A percentile compares a stretch with the other conserved stretches of the same genome.
phyloP scores from a whole-genome alignment of 768 basidiomycete genomes.

The Daedaleopsis nitida region DNA sequence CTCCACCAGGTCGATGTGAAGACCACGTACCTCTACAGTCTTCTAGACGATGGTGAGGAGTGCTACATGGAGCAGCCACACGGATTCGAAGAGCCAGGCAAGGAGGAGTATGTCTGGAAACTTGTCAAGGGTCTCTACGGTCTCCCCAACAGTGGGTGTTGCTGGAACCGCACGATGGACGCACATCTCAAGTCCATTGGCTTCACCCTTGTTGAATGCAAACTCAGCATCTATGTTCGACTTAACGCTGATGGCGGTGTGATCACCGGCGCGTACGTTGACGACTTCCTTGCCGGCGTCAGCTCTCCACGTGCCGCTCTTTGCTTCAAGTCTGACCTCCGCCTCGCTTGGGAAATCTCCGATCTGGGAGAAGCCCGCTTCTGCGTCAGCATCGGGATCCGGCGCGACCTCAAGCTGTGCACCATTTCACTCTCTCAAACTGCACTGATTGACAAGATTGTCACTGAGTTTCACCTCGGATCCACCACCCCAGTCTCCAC shows the following conservation, averaged over 20 bases:
- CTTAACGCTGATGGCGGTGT: background rate
- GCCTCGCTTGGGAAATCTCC: slow-evolving; percentile 32
- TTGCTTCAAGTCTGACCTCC: slow-evolving; percentile 32
- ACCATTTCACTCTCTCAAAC: slow-evolving; percentile 25
- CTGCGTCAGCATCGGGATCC: slow-evolving; percentile 40
- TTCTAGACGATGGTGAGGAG: slow-evolving; percentile 26
- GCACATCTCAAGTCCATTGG: slow-evolving; percentile 6
- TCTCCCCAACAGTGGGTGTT: slow-evolving; percentile 20
- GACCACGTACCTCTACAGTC: slow-evolving; percentile 41
- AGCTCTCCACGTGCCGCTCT: slow-evolving; percentile 29
- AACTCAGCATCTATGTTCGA: slow-evolving; percentile 20
- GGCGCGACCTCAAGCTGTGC: slow-evolving; percentile 24
- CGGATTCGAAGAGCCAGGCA: slow-evolving; percentile 15
- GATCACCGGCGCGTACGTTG: slow-evolving; percentile 25
- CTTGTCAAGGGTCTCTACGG: slow-evolving; percentile 23
- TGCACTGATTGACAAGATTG: slow-evolving; percentile 20
- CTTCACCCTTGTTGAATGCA: slow-evolving; percentile 12
- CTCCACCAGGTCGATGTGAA: slow-evolving; percentile 43
- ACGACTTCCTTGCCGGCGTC: slow-evolving; percentile 19
- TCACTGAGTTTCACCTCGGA: slow-evolving; percentile 15
- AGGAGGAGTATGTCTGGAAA: slow-evolving; percentile 8
- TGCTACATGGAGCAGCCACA: slow-evolving; percentile 39
- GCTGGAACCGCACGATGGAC: slow-evolving; percentile 16
- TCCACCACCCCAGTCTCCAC: slow-evolving; percentile 14
- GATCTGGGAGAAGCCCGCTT: slow-evolving; percentile 36